Evolutionary conservation across 2,329 filamentous ascomycete species (phyloP).

Genomic region (Tolypocladium paradoxum): DNA sequence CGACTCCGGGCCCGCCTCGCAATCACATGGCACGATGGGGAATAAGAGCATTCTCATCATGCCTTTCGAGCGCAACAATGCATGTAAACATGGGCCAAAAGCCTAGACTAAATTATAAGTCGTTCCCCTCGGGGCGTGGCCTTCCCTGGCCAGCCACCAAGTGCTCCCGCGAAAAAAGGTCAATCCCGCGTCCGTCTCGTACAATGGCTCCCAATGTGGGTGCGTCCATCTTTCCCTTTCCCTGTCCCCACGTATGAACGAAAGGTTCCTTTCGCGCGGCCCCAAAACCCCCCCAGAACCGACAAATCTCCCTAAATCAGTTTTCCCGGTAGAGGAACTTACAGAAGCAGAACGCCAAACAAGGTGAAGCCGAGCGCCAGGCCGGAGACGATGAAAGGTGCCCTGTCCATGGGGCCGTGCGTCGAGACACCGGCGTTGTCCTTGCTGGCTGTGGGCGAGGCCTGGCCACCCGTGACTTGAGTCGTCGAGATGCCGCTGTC

Average conservation of each 20-base stretch:
- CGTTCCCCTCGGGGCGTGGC: constrained; percentile 9
- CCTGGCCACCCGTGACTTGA: constrained; percentile 22
- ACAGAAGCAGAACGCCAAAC: constrained; percentile 29
- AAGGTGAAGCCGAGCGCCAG: constrained; percentile 24
- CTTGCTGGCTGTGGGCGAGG: constrained; percentile 17
- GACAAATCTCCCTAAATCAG: neutral
- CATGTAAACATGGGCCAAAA: constrained; percentile 10
- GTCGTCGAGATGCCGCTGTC: constrained; percentile 36
- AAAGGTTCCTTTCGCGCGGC: neutral
- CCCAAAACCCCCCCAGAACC: neutral
- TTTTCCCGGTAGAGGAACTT: constrained; percentile 8
- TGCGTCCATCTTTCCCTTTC: neutral
- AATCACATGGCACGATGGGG: neutral
- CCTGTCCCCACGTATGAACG: neutral
- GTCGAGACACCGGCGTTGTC: constrained; percentile 20
- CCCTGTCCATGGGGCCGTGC: constrained; percentile 14
- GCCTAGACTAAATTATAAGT: constrained; percentile 17
- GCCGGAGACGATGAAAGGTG: constrained; percentile 24
- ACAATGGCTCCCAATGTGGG: neutral
- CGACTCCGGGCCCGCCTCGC: neutral
- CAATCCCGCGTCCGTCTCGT: neutral
- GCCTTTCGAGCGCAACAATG: constrained; percentile 1
- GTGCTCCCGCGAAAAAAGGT: neutral
- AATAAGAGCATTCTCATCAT: neutral
- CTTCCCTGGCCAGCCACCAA: constrained; percentile 3